Evolutionary conservation across 2,329 filamentous ascomycete genomes (phyloP).

Genomic region (Bipolaris gigantea): DNA sequence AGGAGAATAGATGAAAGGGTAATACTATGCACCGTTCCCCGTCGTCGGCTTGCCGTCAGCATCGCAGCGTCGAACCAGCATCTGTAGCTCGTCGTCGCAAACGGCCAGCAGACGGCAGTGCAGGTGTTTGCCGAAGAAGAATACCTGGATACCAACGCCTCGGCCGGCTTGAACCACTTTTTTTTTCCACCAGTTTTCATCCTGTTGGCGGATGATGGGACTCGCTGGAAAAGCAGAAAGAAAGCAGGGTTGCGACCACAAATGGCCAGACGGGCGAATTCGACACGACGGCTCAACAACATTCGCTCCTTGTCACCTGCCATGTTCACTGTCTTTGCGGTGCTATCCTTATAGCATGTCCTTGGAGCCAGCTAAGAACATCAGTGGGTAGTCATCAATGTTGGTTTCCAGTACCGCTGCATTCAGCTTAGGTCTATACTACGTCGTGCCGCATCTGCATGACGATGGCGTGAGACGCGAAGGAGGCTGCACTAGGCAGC

Average conservation of each 20-base stretch:
- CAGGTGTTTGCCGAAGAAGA: background rate
- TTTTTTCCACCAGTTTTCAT: background rate
- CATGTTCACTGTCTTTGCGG: background rate
- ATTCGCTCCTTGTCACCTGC: background rate
- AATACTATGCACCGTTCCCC: background rate
- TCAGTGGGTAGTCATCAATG: background rate
- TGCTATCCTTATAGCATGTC: too few relatives aligned
- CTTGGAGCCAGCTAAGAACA: background rate
- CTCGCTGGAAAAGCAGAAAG: background rate
- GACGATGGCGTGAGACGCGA: background rate
- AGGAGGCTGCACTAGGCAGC: background rate
- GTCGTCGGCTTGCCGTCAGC: background rate
- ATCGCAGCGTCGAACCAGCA: background rate
- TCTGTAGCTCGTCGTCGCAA: background rate
- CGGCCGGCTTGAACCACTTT: too few relatives aligned
- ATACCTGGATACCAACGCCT: background rate
- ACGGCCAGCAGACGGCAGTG: too few relatives aligned
- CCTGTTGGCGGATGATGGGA: slow-evolving; percentile 1
- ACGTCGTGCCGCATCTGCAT: background rate
- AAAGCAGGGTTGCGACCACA: background rate
- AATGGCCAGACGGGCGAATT: background rate
- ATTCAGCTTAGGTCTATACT: too few relatives aligned
- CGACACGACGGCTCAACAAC: background rate
- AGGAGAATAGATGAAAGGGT: background rate
- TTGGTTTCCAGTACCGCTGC: background rate